phyloP scores from a whole-genome alignment of 352 stramenopile species.

The Globisporangium cylindrosporum region DNA sequence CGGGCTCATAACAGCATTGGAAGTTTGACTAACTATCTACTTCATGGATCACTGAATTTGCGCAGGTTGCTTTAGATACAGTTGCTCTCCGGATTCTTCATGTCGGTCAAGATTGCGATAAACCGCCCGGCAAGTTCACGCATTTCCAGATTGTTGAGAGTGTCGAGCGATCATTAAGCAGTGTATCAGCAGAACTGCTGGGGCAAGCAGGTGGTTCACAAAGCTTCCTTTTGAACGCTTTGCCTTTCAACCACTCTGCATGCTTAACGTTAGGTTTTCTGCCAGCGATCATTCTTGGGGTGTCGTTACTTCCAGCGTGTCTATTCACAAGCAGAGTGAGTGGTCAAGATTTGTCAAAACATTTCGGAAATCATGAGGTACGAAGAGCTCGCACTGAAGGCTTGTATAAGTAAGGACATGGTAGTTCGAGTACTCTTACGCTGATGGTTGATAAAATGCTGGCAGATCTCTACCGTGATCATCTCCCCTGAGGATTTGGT shows the following conservation, averaged over 20 bases:
- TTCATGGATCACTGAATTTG: background rate
- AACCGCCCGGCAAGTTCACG: slow-evolving; percentile 1
- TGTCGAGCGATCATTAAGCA: slow-evolving; percentile 12
- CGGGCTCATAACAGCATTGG: no score
- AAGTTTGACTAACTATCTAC: background rate
- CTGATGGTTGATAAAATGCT: background rate
- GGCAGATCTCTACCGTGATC: slow-evolving; percentile 12
- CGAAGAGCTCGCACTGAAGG: no score
- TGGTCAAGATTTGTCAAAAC: background rate
- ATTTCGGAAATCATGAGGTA: slow-evolving; percentile 16
- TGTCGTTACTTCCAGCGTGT: slow-evolving; percentile 14
- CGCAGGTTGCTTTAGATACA: slow-evolving; percentile 2
- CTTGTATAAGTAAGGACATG: background rate
- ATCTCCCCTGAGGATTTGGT: background rate
- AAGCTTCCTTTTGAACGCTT: slow-evolving; percentile 10
- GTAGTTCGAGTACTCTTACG: background rate
- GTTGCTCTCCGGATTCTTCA: slow-evolving; percentile 4
- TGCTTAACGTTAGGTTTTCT: slow-evolving; percentile 2
- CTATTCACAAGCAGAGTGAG: background rate
- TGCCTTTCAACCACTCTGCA: slow-evolving; percentile 15
- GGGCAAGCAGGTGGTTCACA: background rate
- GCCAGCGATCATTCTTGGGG: slow-evolving; percentile 11
- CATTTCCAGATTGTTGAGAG: slow-evolving; percentile 21
- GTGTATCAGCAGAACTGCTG: background rate
- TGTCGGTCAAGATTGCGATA: background rate